Percentiles rank a stretch among this genome's conserved stretches.
Conservation (phyloP, 108 stramenopile genomes). For the Seminavis robusta region DNA sequence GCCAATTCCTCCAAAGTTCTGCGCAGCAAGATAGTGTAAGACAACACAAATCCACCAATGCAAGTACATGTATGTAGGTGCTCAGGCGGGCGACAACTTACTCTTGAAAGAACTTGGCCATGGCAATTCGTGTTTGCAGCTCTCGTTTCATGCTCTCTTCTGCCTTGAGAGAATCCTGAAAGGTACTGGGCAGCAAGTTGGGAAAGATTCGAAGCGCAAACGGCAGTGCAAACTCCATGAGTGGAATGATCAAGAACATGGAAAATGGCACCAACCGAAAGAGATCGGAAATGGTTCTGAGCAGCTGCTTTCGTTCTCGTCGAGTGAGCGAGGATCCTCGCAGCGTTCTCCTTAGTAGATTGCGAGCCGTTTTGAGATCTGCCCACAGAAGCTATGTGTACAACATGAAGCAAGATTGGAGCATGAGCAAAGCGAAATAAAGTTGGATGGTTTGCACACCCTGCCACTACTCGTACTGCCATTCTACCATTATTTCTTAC, state of each 20-base stretch:
- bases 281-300: constrained; percentile 93
- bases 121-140: constrained; percentile 89
- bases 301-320: constrained; percentile 94
- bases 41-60: not conserved
- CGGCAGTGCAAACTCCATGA: constrained; percentile 97
- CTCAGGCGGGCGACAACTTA: constrained; percentile 43
- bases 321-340: constrained; percentile 86
- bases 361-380: constrained; percentile 86
- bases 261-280: constrained; percentile 96
- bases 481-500: constrained; percentile 25
- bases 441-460: not conserved
- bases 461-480: not conserved
- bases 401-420: constrained; percentile 1
- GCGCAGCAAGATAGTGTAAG: constrained; percentile 1
- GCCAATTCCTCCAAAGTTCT: constrained; percentile 83
- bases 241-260: constrained; percentile 97
- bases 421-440: not conserved
- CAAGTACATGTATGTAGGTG: too few species aligned
- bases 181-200: constrained; percentile 99
- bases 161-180: constrained; percentile 93
- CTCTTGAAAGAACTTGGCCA: constrained; percentile 98
- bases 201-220: constrained; percentile 96
- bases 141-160: constrained; percentile 98
- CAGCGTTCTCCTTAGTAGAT: constrained; percentile 73
- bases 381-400: constrained; percentile 77